These are phyloP conservation scores for Mycena sanguinolenta DNA, from an alignment of 768 basidiomycete genomes.

Conservation along the genomic window DNA sequence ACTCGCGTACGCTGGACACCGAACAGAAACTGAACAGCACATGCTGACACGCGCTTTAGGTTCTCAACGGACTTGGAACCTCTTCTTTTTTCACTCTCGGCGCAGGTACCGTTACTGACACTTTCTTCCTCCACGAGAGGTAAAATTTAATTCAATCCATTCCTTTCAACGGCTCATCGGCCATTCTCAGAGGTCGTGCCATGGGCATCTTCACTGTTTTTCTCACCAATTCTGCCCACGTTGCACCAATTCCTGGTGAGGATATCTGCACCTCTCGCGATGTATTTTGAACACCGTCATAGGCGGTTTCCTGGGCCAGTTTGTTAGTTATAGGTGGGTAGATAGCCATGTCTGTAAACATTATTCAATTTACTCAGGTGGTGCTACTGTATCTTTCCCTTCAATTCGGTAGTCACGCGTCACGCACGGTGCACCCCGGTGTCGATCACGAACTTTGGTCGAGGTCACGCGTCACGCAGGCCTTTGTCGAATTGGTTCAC, in stretches of 20 bases:
- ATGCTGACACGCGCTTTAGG: slow-evolving; percentile 5
- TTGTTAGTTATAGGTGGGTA: slow-evolving; percentile 25
- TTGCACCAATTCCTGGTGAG: slow-evolving; percentile 54
- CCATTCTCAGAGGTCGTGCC: slow-evolving; percentile 51
- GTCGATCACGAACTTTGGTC: no score
- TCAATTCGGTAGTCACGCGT: no score
- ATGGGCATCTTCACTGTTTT: slow-evolving; percentile 60
- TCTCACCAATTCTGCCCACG: slow-evolving; percentile 56
- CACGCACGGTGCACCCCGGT: no score
- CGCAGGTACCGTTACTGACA: slow-evolving; percentile 35
- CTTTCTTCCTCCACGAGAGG: slow-evolving; percentile 52
- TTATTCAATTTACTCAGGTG: slow-evolving; percentile 40
- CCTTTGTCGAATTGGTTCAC: no score
- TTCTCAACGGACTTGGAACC: slow-evolving; percentile 28
- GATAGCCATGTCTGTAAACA: neutral
- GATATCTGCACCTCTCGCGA: neutral
- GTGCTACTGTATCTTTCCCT: no score
- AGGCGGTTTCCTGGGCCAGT: slow-evolving; percentile 45
- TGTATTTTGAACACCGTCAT: neutral
- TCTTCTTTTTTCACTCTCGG: slow-evolving; percentile 33
- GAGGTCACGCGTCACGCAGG: no score
- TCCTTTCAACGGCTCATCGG: slow-evolving; percentile 50
- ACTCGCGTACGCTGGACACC: slow-evolving; percentile 20
- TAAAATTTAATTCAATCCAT: slow-evolving; percentile 45
- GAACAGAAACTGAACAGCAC: neutral